phyloP scores from a whole-genome alignment of 768 basidiomycete genomes.

The Tulasnella sp. region DNA sequence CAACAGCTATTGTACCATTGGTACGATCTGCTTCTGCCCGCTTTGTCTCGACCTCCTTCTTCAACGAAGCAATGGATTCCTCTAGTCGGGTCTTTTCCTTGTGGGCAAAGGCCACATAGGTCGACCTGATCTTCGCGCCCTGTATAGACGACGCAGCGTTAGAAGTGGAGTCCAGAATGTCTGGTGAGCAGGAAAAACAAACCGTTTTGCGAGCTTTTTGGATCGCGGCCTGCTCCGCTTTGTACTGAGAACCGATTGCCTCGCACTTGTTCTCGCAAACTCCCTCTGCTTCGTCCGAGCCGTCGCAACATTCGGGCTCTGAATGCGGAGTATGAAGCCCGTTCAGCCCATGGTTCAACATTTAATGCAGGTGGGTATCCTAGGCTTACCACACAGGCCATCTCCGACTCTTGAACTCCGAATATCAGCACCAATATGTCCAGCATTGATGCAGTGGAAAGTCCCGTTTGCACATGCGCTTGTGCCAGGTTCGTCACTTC shows the following conservation, averaged over 20 bases:
- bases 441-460: conserved; percentile 87
- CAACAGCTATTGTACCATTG: conserved; percentile 53
- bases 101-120: conserved; percentile 83
- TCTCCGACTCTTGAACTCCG: conserved; percentile 85
- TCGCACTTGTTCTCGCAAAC: conserved; percentile 78
- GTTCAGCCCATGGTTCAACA: background rate
- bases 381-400: conserved; percentile 82
- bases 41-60: conserved; percentile 61
- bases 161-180: background rate
- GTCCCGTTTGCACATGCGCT: conserved; percentile 74
- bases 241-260: conserved; percentile 70
- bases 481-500: conserved; percentile 95
- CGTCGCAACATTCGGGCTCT: conserved; percentile 96
- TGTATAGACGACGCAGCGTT: conserved; percentile 42
- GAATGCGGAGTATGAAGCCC: conserved; percentile 37
- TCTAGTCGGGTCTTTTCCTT: conserved; percentile 89
- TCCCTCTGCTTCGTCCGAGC: conserved; percentile 86
- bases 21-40: conserved; percentile 75
- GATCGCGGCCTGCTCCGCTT: conserved; percentile 71
- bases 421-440: conserved; percentile 81
- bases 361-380: background rate
- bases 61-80: conserved; percentile 56
- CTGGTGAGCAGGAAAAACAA: conserved; percentile 39
- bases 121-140: conserved; percentile 89
- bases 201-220: conserved; percentile 80